Evolutionary conservation across 2,329 filamentous ascomycete genomes (phyloP).

Genomic region (Fusarium phyllophilum): DNA sequence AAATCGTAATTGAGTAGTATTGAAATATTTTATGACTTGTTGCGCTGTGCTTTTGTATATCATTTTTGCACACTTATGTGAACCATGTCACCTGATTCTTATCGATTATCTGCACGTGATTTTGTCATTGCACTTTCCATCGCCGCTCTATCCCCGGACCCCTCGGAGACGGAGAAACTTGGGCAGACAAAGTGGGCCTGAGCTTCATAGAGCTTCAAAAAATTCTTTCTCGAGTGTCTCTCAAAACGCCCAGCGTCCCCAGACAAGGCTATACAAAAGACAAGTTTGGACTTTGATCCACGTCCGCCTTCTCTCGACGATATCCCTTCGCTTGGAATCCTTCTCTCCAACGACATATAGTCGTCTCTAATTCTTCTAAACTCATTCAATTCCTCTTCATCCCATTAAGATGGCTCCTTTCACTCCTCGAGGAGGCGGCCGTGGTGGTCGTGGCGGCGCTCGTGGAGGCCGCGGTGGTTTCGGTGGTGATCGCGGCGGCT

Average conservation of each 20-base stretch:
- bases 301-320: slow-evolving; percentile 41
- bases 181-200: slow-evolving; percentile 35
- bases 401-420: slow-evolving; percentile 48
- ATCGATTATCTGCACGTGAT: slow-evolving; percentile 37
- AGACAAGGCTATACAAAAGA: slow-evolving; percentile 46
- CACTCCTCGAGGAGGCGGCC: slow-evolving; percentile 47
- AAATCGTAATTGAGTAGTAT: not conserved
- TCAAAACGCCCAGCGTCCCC: slow-evolving; percentile 41
- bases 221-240: slow-evolving; percentile 48
- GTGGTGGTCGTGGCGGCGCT: slow-evolving; percentile 50
- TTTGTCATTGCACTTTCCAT: not conserved
- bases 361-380: slow-evolving; percentile 35
- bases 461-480: slow-evolving; percentile 51
- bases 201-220: slow-evolving; percentile 52
- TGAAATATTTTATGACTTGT: not conserved
- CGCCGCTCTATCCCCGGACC: slow-evolving; percentile 26
- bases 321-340: slow-evolving; percentile 29
- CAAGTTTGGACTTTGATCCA: slow-evolving; percentile 47
- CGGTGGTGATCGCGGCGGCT: slow-evolving; percentile 50
- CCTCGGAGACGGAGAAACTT: slow-evolving; percentile 43
- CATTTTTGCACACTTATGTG: not conserved
- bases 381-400: slow-evolving; percentile 39
- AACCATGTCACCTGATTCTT: slow-evolving; percentile 39
- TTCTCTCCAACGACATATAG: slow-evolving; percentile 29
- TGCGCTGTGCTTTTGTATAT: not conserved